Evolutionary conservation across 805 yeast species (phyloP).

Genomic region (Clavispora asparagi): DNA sequence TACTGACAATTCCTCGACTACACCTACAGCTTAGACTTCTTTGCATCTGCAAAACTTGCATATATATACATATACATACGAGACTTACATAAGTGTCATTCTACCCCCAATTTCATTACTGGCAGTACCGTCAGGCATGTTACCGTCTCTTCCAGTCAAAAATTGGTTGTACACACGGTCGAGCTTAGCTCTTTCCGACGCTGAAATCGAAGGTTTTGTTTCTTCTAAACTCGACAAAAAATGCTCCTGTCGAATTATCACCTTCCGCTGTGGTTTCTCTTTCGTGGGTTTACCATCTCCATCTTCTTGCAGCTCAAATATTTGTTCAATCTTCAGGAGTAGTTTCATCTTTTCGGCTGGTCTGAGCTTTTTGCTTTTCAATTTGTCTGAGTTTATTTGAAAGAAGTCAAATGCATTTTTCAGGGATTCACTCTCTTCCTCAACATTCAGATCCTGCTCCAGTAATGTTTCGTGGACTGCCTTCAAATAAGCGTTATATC

Average conservation of each 20-base stretch:
- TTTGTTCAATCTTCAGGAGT: constrained; percentile 38
- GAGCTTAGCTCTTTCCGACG: constrained; percentile 61
- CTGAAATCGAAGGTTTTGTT: constrained; percentile 87
- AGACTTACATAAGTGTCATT: constrained; percentile 65
- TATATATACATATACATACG: not conserved
- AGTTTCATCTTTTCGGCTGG: constrained; percentile 38
- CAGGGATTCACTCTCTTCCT: constrained; percentile 11
- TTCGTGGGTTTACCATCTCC: not conserved
- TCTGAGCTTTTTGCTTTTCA: constrained; percentile 22
- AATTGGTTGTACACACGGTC: constrained; percentile 64
- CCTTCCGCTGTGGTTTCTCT: constrained; percentile 16
- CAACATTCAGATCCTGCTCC: constrained; percentile 28
- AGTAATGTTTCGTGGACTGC: constrained; percentile 73
- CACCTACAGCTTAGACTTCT: not conserved
- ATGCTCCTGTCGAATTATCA: constrained; percentile 49
- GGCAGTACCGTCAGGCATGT: constrained; percentile 81
- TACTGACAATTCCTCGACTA: not conserved
- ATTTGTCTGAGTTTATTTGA: constrained; percentile 32
- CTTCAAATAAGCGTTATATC: constrained; percentile 84
- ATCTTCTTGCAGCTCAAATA: constrained; percentile 17
- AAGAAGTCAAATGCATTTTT: constrained; percentile 33
- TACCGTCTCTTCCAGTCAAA: constrained; percentile 73
- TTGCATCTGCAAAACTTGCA: not conserved
- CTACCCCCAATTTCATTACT: constrained; percentile 82
- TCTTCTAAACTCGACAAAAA: constrained; percentile 59